These are phyloP conservation scores for Thalassiosira hispida DNA, from an alignment of 352 stramenopile species.

Conservation along the genomic window DNA sequence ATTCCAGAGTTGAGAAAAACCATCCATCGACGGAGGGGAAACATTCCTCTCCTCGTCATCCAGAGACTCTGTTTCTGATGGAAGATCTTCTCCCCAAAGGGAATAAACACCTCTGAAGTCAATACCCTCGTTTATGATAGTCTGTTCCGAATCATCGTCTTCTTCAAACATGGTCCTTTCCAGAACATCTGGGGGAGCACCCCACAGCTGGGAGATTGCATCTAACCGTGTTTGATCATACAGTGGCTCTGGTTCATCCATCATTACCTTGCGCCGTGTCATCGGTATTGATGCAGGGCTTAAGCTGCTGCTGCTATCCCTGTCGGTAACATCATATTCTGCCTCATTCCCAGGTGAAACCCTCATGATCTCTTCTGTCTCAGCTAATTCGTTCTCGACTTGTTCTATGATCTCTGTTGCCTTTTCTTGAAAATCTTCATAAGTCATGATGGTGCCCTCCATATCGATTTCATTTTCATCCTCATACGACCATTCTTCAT, in stretches of 20 bases:
- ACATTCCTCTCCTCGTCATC: conserved; percentile 35
- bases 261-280: conserved; percentile 12
- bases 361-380: conserved; percentile 67
- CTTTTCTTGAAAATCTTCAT: conserved; percentile 64
- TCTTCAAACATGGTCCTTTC: conserved; percentile 26
- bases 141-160: conserved; percentile 28
- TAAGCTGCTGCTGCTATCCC: conserved; percentile 1
- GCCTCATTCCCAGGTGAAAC: conserved; percentile 50
- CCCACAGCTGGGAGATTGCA: conserved; percentile 70
- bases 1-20: conserved; percentile 54
- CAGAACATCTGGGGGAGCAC: conserved; percentile 55
- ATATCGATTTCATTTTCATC: conserved; percentile 41
- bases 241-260: conserved; percentile 24
- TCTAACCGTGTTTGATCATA: conserved; percentile 76
- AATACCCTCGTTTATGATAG: conserved; percentile 45
- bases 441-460: conserved; percentile 46
- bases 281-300: conserved; percentile 8
- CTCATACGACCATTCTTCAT: conserved; percentile 64
- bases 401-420: conserved; percentile 59
- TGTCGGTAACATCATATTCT: conserved; percentile 43
- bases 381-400: conserved; percentile 56
- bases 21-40: conserved; percentile 34
- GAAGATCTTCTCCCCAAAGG: conserved; percentile 51
- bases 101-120: conserved; percentile 52
- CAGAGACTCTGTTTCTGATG: conserved; percentile 21